phyloP scores from a whole-genome alignment of 805 yeast genomes.

The Dipodascopsis tothii region DNA sequence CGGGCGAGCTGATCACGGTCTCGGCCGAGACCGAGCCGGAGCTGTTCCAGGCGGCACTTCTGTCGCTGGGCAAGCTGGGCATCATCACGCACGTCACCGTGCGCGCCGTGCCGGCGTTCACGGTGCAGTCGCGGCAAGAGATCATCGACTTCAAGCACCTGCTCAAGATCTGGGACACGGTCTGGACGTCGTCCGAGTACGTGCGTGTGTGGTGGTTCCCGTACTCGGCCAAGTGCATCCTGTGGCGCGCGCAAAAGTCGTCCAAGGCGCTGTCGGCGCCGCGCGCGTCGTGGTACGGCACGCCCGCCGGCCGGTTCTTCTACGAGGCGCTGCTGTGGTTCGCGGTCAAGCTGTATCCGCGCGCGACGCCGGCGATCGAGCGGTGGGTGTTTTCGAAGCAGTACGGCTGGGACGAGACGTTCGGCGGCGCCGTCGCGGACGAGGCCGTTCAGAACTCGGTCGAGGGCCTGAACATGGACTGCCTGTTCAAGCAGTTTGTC shows the following conservation, averaged over 20 bases:
- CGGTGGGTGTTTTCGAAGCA: conserved; percentile 77
- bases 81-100: conserved; percentile 78
- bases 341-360: conserved; percentile 64
- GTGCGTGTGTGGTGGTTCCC: conserved; percentile 98
- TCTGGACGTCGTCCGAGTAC: conserved; percentile 87
- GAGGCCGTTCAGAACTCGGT: conserved; percentile 71
- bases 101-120: conserved; percentile 76
- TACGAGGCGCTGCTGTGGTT: conserved; percentile 76
- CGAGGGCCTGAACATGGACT: conserved; percentile 89
- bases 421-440: conserved; percentile 46
- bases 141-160: conserved; percentile 70
- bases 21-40: conserved; percentile 56
- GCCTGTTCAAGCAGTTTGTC: conserved; percentile 86
- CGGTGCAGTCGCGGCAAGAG: conserved; percentile 72
- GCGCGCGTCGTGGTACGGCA: conserved; percentile 78
- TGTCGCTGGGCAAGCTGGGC: conserved; percentile 88
- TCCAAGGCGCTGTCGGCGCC: conserved; percentile 56
- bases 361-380: conserved; percentile 78
- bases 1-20: conserved; percentile 63
- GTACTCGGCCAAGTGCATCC: conserved; percentile 71
- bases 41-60: conserved; percentile 69
- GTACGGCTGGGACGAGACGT: conserved; percentile 67
- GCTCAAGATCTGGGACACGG: conserved; percentile 48
- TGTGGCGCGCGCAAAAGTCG: conserved; percentile 86
- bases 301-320: conserved; percentile 64